Evolutionary conservation across 2,329 filamentous ascomycete species (phyloP).

Genomic region (Claviceps lovelessii): DNA sequence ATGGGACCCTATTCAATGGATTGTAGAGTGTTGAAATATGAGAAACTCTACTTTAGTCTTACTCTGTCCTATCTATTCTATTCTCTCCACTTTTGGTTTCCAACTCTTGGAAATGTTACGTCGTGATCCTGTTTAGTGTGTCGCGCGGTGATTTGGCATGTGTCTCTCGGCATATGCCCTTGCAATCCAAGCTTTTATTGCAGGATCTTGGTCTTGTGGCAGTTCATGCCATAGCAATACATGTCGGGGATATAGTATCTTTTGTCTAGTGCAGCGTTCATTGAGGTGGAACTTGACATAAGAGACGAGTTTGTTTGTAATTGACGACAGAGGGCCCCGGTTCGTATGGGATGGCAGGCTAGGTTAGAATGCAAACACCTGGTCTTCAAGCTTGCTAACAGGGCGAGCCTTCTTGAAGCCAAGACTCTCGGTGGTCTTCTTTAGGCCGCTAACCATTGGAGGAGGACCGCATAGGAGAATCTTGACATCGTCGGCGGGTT

Average conservation of each 20-base stretch:
- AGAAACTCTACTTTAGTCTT: background rate
- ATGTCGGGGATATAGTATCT: background rate
- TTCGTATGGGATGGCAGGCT: background rate
- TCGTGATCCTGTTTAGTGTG: background rate
- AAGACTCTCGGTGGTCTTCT: slow-evolving; percentile 82
- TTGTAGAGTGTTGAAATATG: background rate
- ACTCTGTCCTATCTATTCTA: background rate
- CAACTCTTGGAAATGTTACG: no score
- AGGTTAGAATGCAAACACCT: slow-evolving; percentile 77
- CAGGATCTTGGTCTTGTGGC: background rate
- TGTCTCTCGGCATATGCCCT: background rate
- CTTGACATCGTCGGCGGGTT: slow-evolving; percentile 77
- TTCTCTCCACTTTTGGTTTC: background rate
- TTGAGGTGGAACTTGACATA: background rate
- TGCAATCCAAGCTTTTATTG: background rate
- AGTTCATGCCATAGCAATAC: background rate
- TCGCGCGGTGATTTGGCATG: background rate
- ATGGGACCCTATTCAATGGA: background rate
- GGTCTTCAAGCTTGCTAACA: slow-evolving; percentile 95
- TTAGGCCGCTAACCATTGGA: slow-evolving; percentile 91
- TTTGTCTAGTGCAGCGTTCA: background rate
- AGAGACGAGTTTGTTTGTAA: background rate
- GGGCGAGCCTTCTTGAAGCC: slow-evolving; percentile 86
- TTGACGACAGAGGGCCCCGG: background rate
- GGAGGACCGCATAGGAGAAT: slow-evolving; percentile 88